Evolutionary conservation across 1,284 basidiomycete species (phyloP).

Genomic region (Rhodotorula sp.): DNA sequence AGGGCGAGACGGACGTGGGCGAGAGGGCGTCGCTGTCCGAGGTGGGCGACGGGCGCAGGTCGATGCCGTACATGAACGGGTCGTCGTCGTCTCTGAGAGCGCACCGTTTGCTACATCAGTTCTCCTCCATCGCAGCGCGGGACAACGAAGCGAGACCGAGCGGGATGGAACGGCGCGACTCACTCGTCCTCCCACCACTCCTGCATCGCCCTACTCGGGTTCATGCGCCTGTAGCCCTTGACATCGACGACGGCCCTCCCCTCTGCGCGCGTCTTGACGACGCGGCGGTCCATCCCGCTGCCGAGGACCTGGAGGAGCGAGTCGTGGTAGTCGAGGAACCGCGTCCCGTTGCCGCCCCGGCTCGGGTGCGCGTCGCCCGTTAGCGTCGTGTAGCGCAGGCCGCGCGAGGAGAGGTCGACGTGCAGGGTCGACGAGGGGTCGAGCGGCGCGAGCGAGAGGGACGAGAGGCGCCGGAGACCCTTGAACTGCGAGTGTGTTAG

Average conservation of each 20-base stretch:
- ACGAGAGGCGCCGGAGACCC: conserved; percentile 57
- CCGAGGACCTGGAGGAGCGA: conserved; percentile 50
- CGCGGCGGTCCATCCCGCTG: conserved; percentile 56
- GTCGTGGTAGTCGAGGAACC: conserved; percentile 61
- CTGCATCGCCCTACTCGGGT: conserved; percentile 30
- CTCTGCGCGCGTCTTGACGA: conserved; percentile 25
- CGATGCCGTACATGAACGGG: background rate
- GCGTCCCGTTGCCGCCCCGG: background rate
- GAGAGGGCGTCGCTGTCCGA: background rate
- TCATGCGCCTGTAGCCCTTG: conserved; percentile 26
- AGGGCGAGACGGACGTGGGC: background rate
- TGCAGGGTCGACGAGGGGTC: conserved; percentile 49
- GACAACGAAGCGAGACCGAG: background rate
- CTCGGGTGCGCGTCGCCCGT: conserved; percentile 52
- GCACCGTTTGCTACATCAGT: background rate
- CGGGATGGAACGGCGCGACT: too few species aligned
- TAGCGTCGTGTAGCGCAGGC: conserved; percentile 59
- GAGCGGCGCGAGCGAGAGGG: conserved; percentile 59
- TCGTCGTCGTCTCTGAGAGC: background rate
- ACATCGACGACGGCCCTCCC: conserved; percentile 35
- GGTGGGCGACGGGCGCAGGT: background rate
- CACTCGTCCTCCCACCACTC: conserved; percentile 5
- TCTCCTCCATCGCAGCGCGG: background rate
- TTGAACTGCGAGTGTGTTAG: conserved; percentile 49
- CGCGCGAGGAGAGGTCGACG: conserved; percentile 55